These are phyloP conservation scores for Tulasnella sp. DNA, from an alignment of 768 basidiomycete species.

Conservation along the genomic window DNA sequence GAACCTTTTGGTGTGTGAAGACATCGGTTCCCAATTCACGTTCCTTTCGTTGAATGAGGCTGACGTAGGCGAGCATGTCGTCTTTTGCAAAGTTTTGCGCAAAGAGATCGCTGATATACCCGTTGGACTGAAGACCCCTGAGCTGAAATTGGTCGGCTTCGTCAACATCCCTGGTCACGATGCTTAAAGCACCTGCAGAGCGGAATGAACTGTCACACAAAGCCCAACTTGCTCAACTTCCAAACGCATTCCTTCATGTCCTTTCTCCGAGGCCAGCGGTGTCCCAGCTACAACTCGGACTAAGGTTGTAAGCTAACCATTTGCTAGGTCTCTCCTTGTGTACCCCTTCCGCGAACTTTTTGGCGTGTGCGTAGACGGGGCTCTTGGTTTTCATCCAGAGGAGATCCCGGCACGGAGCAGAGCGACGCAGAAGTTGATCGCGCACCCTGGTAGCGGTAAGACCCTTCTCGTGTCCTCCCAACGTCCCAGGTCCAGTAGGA, in stretches of 20 bases:
- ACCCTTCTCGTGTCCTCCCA: conserved; percentile 92
- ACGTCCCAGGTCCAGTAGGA: conserved; percentile 96
- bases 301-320: conserved; percentile 95
- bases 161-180: not conserved
- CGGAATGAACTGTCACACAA: conserved; percentile 99
- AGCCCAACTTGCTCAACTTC: conserved; percentile 92
- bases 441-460: conserved; percentile 97
- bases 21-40: conserved; percentile 93
- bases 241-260: conserved; percentile 90
- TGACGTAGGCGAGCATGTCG: conserved; percentile 99
- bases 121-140: conserved; percentile 94
- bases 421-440: conserved; percentile 89
- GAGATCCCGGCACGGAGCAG: conserved; percentile 88
- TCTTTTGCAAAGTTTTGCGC: conserved; percentile 84
- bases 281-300: conserved; percentile 91
- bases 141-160: conserved; percentile 50
- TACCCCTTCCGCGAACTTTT: conserved; percentile 87
- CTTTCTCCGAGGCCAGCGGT: conserved; percentile 81
- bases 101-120: conserved; percentile 91
- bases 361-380: conserved; percentile 87
- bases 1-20: conserved; percentile 91
- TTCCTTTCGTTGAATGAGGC: conserved; percentile 87
- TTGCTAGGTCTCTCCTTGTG: conserved; percentile 77
- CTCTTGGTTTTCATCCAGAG: conserved; percentile 97
- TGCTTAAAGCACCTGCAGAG: conserved; percentile 42